A percentile compares a stretch with the other conserved stretches of the same genome.
Evolutionary conservation across 2,329 filamentous ascomycete genomes (phyloP).

Genomic region (Zymoseptoria passerinii): DNA sequence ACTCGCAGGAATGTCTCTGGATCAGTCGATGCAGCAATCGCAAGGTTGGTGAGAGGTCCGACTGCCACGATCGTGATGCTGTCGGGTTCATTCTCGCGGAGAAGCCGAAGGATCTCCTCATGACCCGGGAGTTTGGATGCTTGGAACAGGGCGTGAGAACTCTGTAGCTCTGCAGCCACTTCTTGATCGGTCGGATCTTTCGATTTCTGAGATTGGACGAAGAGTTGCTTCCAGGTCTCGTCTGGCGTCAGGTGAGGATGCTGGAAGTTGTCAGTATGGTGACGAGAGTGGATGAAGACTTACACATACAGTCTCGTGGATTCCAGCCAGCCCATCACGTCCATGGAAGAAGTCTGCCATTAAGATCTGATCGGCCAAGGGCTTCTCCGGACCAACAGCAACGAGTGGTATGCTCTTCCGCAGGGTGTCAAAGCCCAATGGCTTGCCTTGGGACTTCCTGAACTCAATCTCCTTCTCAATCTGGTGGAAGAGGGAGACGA

Average conservation of each 20-base stretch:
- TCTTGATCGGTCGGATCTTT: conserved; percentile 25
- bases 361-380: conserved; percentile 73
- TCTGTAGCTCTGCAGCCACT: conserved; percentile 31
- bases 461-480: conserved; percentile 82
- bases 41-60: conserved; percentile 88
- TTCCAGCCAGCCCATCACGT: conserved; percentile 42
- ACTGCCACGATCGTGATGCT: conserved; percentile 86
- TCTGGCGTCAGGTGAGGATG: conserved; percentile 41
- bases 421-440: conserved; percentile 65
- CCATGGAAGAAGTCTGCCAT: conserved; percentile 63
- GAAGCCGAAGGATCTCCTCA: conserved; percentile 79
- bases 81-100: conserved; percentile 73
- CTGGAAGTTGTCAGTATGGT: conserved; percentile 21
- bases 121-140: conserved; percentile 67
- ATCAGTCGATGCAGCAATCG: conserved; percentile 78
- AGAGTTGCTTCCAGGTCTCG: conserved; percentile 42
- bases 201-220: conserved; percentile 29
- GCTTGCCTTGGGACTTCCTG: conserved; percentile 60
- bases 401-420: conserved; percentile 61
- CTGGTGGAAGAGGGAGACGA: conserved; percentile 82
- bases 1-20: conserved; percentile 79
- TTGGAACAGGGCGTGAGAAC: conserved; percentile 52
- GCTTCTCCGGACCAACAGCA: conserved; percentile 77
- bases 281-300: background rate
- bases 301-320: conserved; percentile 36